Percentiles rank a stretch among this genome's conserved stretches.
Conservation (phyloP, 441 rosid species). For the Populus hybrid region DNA sequence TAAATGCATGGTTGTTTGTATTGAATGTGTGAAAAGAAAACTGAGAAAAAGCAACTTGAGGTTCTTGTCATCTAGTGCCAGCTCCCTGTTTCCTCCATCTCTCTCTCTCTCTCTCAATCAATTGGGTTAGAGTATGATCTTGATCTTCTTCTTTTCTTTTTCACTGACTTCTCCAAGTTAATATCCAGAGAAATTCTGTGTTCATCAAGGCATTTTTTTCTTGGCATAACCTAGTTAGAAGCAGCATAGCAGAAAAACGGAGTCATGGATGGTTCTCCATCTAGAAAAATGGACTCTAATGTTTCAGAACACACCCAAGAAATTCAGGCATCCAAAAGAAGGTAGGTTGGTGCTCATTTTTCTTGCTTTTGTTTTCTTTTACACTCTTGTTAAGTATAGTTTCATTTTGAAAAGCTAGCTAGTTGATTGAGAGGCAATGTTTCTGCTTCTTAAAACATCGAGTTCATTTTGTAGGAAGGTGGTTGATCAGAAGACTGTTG, state of each 20-base stretch:
- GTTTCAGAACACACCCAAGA: conserved; percentile 23
- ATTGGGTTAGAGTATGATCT: conserved; percentile 11
- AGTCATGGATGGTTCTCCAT: conserved; percentile 38
- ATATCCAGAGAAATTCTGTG: not conserved
- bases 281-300: conserved; percentile 29
- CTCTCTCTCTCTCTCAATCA: conserved; percentile 20
- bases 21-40: conserved; percentile 39
- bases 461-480: conserved; percentile 47
- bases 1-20: conserved; percentile 23
- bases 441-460: not conserved
- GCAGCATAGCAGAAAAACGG: not conserved
- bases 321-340: conserved; percentile 47
- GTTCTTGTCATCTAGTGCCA: conserved; percentile 34
- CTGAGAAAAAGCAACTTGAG: conserved; percentile 33
- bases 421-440: not conserved
- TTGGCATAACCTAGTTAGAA: conserved; percentile 5
- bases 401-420: not conserved
- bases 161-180: not conserved
- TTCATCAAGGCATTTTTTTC: not conserved
- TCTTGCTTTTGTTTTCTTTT: not conserved
- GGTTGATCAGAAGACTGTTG: conserved; percentile 54
- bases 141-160: conserved; percentile 17
- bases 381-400: too few species aligned
- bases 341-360: conserved; percentile 21
- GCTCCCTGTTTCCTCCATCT: not conserved